A percentile compares a stretch with the other conserved stretches of the same genome.
These are phyloP conservation scores for Teunomyces barrocoloradensis DNA, from an alignment of 805 yeast species.

Conservation along the genomic window DNA sequence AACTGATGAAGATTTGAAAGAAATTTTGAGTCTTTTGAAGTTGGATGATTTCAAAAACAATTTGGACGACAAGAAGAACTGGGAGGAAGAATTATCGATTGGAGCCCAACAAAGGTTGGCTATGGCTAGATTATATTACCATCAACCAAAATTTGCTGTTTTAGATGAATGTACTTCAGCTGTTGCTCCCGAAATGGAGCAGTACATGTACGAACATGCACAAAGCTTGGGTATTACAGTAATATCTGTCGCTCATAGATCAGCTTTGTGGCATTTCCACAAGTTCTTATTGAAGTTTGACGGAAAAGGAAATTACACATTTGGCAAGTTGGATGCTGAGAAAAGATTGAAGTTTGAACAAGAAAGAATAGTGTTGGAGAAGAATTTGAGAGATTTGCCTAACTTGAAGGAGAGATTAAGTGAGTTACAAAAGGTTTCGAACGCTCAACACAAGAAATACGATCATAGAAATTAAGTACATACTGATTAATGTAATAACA, in stretches of 20 bases:
- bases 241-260: constrained; percentile 87
- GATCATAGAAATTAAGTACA: constrained; percentile 3
- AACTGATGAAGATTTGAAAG: constrained; percentile 49
- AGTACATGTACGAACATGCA: constrained; percentile 82
- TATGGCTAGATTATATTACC: constrained; percentile 89
- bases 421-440: constrained; percentile 56
- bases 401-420: constrained; percentile 62
- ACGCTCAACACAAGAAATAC: constrained; percentile 33
- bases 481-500: constrained; percentile 13
- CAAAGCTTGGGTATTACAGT: constrained; percentile 75
- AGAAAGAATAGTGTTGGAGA: constrained; percentile 70
- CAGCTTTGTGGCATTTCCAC: constrained; percentile 92
- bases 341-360: constrained; percentile 73
- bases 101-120: constrained; percentile 95
- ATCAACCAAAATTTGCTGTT: constrained; percentile 89
- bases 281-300: constrained; percentile 77
- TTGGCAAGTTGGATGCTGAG: constrained; percentile 65
- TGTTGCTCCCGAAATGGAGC: constrained; percentile 87
- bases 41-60: constrained; percentile 50
- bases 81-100: constrained; percentile 85
- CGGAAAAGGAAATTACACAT: constrained; percentile 71
- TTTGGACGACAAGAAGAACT: constrained; percentile 60
- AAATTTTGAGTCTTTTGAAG: constrained; percentile 55
- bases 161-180: constrained; percentile 95
- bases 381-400: constrained; percentile 67